Evolutionary conservation across 768 basidiomycete species (phyloP), one percentile per base, ranked within the genome.

Genomic region (Favolaschia claudopus): DNA sequence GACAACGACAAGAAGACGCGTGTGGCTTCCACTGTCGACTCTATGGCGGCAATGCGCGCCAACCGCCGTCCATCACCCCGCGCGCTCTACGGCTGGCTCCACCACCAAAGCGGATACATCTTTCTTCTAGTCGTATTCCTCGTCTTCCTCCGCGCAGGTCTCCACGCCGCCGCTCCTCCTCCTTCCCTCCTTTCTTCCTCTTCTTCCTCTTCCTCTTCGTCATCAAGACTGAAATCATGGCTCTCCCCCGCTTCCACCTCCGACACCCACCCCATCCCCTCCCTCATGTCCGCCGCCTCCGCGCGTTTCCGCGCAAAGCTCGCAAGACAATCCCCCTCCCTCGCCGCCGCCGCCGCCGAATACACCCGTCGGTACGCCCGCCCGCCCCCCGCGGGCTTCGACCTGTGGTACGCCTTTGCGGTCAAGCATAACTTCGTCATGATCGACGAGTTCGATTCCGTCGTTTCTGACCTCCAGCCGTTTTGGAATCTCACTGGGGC

Each of bases 321-420:
- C 27, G 78, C 77, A 2, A 78, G 80, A 46, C 97, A 99, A 77
- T 95, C 92, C 72, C 86, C 83, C 67, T 90, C 92, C 1, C 80
- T 99, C 32, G 77, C 78, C 36, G 85, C 85, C 25, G 96, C 96
- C 1, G 92, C 93, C 0, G 72, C 74, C 9, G 94, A 96, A 72
- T 99, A 99, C 75, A 85, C 78, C 63, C 76, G 82, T 54, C 81
- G 95, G 56, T 95, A 96, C 73, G 78, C 78, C 10, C 84, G 91
- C 33, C 76, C 85, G 32, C 97, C 97, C 5, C 96, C 97, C 0
- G 85, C 82, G 38, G 96, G 95, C 1, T 99, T 99, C 63, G 96
- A 95, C 69, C 76, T 82, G 27, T 98, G 96, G 96, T 96, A 88
- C 85, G 70, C 74, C 40, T 98, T 94, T 72, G 91, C 89, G 14